These are phyloP conservation scores for Populus alba DNA, from an alignment of 345 rosid genomes.

Conservation along the genomic window DNA sequence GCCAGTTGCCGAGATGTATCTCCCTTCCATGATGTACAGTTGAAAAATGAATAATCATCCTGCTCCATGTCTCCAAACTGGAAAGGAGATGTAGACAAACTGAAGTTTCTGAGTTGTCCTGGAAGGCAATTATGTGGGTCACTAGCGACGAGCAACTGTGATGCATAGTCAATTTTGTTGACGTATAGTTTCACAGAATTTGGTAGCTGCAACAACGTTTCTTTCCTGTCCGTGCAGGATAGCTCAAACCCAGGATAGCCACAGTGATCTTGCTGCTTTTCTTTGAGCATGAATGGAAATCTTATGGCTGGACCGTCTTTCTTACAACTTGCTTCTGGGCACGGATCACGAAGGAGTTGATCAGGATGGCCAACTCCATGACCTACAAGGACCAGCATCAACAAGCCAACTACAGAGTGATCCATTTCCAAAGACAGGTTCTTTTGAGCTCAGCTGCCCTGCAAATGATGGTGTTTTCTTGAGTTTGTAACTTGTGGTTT, in stretches of 20 bases:
- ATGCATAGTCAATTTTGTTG: constrained; percentile 7
- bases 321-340: neutral
- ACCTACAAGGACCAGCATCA: neutral
- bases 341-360: neutral
- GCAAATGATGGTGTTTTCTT: neutral
- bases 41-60: neutral
- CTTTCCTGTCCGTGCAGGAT: constrained; percentile 6
- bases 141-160: neutral
- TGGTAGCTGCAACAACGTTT: constrained; percentile 19
- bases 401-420: neutral
- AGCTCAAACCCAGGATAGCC: constrained; percentile 14
- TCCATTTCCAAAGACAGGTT: neutral
- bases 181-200: constrained; percentile 9
- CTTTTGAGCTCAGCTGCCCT: neutral
- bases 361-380: neutral
- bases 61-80: fast-evolving
- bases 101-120: neutral
- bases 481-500: neutral
- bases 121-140: neutral
- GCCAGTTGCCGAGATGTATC: too few relatives aligned
- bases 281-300: constrained; percentile 16
- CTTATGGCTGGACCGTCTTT: neutral
- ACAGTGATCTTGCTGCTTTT: neutral
- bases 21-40: neutral
- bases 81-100: neutral